A percentile compares a stretch with the other conserved stretches of the same genome.
These are phyloP conservation scores for Lachnellula willkommii DNA, from an alignment of 2,329 filamentous ascomycete species.

Conservation along the genomic window DNA sequence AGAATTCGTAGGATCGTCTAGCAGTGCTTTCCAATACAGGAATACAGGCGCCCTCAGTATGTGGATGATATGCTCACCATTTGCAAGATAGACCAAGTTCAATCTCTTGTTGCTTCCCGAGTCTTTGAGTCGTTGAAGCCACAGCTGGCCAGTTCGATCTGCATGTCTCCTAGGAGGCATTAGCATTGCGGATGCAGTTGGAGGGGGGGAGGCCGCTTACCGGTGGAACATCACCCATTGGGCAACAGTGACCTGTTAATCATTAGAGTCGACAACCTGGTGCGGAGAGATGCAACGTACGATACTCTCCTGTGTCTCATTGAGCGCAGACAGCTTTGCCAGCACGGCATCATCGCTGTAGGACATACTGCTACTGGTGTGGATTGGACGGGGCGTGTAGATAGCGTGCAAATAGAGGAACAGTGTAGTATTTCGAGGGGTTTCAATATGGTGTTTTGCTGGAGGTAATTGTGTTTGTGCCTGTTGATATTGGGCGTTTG, in stretches of 20 bases:
- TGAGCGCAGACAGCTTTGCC: constrained; percentile 89
- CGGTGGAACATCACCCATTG: constrained; percentile 99
- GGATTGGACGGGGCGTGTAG: neutral
- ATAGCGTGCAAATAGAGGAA: neutral
- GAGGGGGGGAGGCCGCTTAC: constrained; percentile 44
- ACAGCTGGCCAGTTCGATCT: constrained; percentile 84
- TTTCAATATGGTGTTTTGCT: neutral
- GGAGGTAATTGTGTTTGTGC: neutral
- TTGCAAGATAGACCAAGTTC: constrained; percentile 90
- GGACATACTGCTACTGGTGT: constrained; percentile 56
- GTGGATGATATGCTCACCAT: constrained; percentile 55
- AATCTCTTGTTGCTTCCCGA: constrained; percentile 79
- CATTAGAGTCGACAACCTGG: neutral
- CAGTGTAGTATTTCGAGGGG: neutral
- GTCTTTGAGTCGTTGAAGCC: constrained; percentile 85
- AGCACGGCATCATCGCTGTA: constrained; percentile 94
- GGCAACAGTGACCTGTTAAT: constrained; percentile 65
- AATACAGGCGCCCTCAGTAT: neutral
- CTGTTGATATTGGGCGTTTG: neutral
- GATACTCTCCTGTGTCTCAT: constrained; percentile 97
- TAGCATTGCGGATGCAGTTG: neutral
- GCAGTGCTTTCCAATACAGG: neutral
- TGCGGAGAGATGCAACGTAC: constrained; percentile 28
- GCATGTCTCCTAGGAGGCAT: constrained; percentile 69
- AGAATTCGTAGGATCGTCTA: neutral